A percentile compares a stretch with the other conserved stretches of the same genome.
Conservation (phyloP, 73 alveolate species). For the Strombidium stylifer region DNA sequence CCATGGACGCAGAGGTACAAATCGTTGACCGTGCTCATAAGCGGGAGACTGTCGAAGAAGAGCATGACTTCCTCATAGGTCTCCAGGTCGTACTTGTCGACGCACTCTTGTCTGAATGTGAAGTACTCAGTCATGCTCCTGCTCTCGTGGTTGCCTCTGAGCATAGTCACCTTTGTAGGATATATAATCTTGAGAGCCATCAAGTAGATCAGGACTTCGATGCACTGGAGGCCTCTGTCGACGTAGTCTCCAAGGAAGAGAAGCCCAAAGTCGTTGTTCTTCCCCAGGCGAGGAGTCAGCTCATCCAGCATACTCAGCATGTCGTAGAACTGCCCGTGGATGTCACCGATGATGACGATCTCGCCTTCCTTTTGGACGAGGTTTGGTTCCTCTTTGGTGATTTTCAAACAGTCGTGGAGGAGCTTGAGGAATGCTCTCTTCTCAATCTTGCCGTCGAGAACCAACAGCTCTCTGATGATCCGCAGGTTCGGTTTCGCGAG, state of each 20-base stretch:
- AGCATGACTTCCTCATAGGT: slow-evolving; percentile 56
- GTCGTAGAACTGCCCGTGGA: slow-evolving; percentile 74
- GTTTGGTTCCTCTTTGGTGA: slow-evolving; percentile 52
- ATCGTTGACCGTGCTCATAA: slow-evolving; percentile 88
- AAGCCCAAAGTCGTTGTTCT: slow-evolving; percentile 9
- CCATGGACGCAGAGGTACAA: slow-evolving; percentile 93
- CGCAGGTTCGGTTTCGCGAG: no score
- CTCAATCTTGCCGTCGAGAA: no score
- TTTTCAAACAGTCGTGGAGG: slow-evolving; percentile 81
- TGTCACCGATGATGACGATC: slow-evolving; percentile 59
- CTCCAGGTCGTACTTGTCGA: slow-evolving; percentile 55
- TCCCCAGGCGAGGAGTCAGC: no score
- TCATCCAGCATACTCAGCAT: slow-evolving; percentile 26
- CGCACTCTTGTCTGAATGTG: slow-evolving; percentile 50
- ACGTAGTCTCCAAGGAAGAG: slow-evolving; percentile 83
- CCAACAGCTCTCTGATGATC: no score
- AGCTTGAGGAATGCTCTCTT: no score
- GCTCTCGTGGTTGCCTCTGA: slow-evolving; percentile 89
- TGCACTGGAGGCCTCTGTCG: slow-evolving; percentile 76
- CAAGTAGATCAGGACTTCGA: slow-evolving; percentile 62
- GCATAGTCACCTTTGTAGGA: slow-evolving; percentile 27
- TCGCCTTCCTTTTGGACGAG: slow-evolving; percentile 25
- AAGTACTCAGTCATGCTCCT: slow-evolving; percentile 68
- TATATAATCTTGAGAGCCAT: slow-evolving; percentile 51
- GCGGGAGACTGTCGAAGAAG: slow-evolving; percentile 63